Base-by-base conservation (phyloP, 2,329 filamentous ascomycete genomes). In the Stylonectria norvegica region DNA sequence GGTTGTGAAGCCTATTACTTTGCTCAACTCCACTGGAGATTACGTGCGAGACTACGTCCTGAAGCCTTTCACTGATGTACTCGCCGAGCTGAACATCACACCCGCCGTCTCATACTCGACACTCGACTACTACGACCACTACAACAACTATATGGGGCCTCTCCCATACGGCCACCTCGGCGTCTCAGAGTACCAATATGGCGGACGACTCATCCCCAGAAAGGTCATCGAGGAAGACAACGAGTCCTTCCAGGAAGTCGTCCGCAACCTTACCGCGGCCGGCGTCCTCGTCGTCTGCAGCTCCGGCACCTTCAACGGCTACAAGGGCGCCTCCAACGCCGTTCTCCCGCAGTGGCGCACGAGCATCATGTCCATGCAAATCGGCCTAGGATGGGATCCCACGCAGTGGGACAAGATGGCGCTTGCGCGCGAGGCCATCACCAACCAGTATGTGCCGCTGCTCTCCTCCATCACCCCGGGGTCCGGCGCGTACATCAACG, bases 401-500 rank as follows among this genome's bases (percentile, higher is more conserved):
- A 40, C 44, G 6, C 36, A 49, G 2, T 53, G 50, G 40, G 45
- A 34, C 4, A 47, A 56, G 9, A 60, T 58, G 47, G 33, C 58
- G 7, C 52, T 46, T 19, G 47, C 48, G 4, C 62, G 63, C 43
- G 43, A 37, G 17, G 48, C 47, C 16, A 62, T 64, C 45, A 63
- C 61, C 8, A 41, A 62, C 29, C 45, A 57, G 36, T 50, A 61
- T 33, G 51, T 62, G 41, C 61, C 60, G 0, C 29, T 31, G 27
- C n/a, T 38, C 8, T 17, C 17, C 8, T 18, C 14, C 2, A 47
- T 48, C 3, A 53, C 68, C 0, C 69, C 69, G 4, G 67, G 62
- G 2, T 58, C 58, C 2, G 71, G 72, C 4, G 61, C 69, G 4
- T 76, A 76, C 46, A 55, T 73, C 52, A 76, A 75, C 45, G 76